Base-by-base conservation (phyloP, 2,329 filamentous ascomycete genomes). In the Karstenula rhodostoma region DNA sequence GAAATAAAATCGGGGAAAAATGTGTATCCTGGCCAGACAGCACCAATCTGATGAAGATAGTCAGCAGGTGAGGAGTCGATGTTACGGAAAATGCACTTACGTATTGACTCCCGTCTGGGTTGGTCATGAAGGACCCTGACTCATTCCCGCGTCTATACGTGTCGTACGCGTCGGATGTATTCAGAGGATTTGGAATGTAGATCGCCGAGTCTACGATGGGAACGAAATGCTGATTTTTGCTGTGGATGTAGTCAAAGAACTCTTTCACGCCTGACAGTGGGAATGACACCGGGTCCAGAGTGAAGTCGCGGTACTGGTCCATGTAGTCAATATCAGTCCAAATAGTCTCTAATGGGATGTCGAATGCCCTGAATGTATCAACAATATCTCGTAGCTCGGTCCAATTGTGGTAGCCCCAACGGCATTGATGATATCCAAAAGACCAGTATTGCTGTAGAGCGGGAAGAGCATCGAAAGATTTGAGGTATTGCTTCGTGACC, bases 391-490 rank as follows among this genome's bases (percentile, higher is more conserved):
- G 84, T 3, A 92, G 72, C 29, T 87, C 83, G 1, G 86, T 85
- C 87, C 90, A 93, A 68, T 91, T 92, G 42, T 84, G 80, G 73
- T 95, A 95, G 0, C 92, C 92, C 88, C 92, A 95, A 60, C 91
- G 85, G 68, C 91, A 94, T 73, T 96, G 92, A 66, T 96, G 92
- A 73, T 85, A 94, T 0, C 93, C 93, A 61, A 96, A 87, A 0
- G 89, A 87, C 83, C 87, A 94, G 79, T 95, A 95, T 17, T 65
- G 89, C 72, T 94, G 90, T 87, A 94, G 89, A 0, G 88, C 88
- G 1, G 92, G 91, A 5, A 91, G 79, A 0, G 92, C 91, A 54
- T 89, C 81, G 1, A 89, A 85, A 56, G 85, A 88, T 58, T 80
- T 77, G 63, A 91, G 88, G 72, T 94, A 95, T 42, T 90, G 84